Base-by-base conservation (phyloP, 371 early-diverging fungal species). In the Fennellomyces sp. region DNA sequence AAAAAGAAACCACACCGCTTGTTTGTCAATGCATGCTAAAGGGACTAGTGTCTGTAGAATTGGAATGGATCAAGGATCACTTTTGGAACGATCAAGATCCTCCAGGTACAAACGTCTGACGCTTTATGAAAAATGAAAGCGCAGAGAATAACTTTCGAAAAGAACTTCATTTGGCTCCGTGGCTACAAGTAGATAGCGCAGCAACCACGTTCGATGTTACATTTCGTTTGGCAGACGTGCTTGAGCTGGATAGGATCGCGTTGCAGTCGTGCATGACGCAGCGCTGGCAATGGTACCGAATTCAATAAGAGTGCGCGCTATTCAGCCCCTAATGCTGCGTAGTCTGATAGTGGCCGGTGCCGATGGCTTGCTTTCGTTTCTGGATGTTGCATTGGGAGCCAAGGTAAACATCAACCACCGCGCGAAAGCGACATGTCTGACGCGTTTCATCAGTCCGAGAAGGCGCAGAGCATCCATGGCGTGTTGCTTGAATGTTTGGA, bases 221-320 rank as follows among this genome's bases (percentile, higher is more conserved):
- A 4, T 54, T 54, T 39, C 17, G 36, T 5, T 26, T 54, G 4
- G 11, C 13, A 15, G 55, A 54, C 23, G 38, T 54, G n/a, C 26
- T 54, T 3, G 36, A 26, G 19, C 21, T 54, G 25, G 28, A 54
- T 2, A 23, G 23, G 11, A 28, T 54, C 26, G 17, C 55, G 1
- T 35, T 54, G 11, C 55, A 54, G n/a, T 35, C 26, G 15, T n/a
- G 23, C 17, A 13, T 54, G 0, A 15, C 38, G 3, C 28, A 31
- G 4, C 27, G 55, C 5, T 54, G 55, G 55, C 39, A 38, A 38
- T 54, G 55, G 55, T 54, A 39, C 21, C 5, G 7, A 49, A 12
- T 29, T 15, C 1, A 15, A 30, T 27, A 12, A 21, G 23, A 15
- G n/a, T 15, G 12, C 0, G 15, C 17, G 4, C 25, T 8, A 21